Percentiles rank a stretch among this genome's conserved stretches.
These are phyloP conservation scores for Plasmodium vivax DNA, from an alignment of 169 alveolate species.

Conservation along the genomic window DNA sequence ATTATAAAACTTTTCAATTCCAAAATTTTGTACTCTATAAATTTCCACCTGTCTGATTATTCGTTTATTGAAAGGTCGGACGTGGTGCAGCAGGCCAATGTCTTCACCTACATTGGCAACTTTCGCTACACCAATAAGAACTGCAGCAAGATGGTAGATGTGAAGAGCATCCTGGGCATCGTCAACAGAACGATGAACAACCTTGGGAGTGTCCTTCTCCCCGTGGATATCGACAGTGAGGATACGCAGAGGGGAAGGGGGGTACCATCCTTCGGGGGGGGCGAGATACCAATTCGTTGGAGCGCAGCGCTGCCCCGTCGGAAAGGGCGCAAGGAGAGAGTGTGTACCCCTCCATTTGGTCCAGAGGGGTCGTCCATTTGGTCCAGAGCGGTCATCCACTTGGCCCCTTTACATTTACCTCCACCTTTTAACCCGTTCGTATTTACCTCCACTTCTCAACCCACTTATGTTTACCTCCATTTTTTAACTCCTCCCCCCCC, in stretches of 20 bases:
- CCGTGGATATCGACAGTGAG: conserved; percentile 71
- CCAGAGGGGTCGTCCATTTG: not conserved
- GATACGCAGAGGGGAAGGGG: not conserved
- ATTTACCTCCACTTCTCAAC: no score
- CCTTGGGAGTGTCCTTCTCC: conserved; percentile 43
- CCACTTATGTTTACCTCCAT: not conserved
- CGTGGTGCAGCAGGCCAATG: conserved; percentile 22
- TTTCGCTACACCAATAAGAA: conserved; percentile 62
- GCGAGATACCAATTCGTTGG: not conserved
- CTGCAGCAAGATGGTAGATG: conserved; percentile 21
- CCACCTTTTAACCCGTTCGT: no score
- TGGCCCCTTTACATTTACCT: no score
- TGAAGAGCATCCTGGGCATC: conserved; percentile 18
- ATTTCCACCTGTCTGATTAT: conserved; percentile 50
- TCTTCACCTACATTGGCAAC: conserved; percentile 62
- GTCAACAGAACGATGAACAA: conserved; percentile 46
- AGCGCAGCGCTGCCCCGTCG: not conserved
- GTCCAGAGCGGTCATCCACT: no score
- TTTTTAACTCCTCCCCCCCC: not conserved
- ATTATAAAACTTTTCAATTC: conserved; percentile 35
- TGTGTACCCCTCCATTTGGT: not conserved
- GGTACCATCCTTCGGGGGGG: not conserved
- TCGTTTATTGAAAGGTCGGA: conserved; percentile 58
- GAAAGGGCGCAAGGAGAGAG: not conserved
- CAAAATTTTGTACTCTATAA: conserved; percentile 60